Conservation (phyloP, 2,329 filamentous ascomycete genomes). For the Fusarium proliferatum region DNA sequence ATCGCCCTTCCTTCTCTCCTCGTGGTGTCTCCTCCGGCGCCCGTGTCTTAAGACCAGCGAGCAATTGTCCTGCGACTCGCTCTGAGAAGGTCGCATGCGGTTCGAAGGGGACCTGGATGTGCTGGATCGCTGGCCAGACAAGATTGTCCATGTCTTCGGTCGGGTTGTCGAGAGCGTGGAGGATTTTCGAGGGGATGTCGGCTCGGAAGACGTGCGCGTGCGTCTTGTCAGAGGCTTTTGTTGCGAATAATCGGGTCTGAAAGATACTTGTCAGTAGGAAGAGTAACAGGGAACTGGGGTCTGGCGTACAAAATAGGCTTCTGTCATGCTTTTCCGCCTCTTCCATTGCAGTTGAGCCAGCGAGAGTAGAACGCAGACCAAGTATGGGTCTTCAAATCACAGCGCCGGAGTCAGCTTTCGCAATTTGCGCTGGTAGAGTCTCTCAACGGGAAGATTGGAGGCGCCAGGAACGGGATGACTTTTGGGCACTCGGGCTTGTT, state of each 20-base stretch:
- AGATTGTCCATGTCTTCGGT: neutral
- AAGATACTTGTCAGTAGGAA: neutral
- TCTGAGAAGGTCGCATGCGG: neutral
- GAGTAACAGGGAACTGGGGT: accelerated
- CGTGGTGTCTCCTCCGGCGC: neutral
- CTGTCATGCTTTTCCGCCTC: accelerated
- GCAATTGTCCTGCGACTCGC: neutral
- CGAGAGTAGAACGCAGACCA: neutral
- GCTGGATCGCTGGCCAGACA: neutral
- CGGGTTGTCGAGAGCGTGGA: neutral
- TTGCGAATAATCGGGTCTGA: neutral
- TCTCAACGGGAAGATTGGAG: neutral
- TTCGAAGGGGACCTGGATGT: neutral
- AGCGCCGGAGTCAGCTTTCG: accelerated
- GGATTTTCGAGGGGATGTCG: neutral
- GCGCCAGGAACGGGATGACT: neutral
- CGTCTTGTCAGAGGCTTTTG: accelerated
- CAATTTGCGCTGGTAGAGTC: neutral
- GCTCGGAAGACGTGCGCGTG: neutral
- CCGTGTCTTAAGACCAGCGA: neutral
- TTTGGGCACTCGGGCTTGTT: neutral
- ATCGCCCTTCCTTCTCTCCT: neutral
- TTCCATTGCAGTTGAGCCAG: neutral
- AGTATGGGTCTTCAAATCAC: neutral
- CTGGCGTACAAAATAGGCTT: neutral